Conservation (phyloP, 2,329 filamentous ascomycete genomes). For the Cercospora canescens region DNA sequence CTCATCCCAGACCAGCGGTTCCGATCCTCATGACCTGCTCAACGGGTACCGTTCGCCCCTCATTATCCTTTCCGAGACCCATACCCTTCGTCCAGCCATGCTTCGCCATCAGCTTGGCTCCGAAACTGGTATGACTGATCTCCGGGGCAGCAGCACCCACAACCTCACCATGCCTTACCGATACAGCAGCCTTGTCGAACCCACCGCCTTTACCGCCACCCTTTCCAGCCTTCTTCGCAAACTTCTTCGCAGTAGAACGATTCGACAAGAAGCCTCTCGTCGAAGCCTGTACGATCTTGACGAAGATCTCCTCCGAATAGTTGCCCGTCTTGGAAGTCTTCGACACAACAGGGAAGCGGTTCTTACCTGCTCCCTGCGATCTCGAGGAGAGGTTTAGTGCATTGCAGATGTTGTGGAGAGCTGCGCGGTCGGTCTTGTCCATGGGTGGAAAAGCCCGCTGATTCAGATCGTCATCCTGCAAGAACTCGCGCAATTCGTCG, state of each 20-base stretch:
- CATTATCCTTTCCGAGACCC: constrained; percentile 76
- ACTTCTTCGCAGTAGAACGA: constrained; percentile 21
- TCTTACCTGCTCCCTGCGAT: constrained; percentile 71
- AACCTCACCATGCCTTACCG: constrained; percentile 80
- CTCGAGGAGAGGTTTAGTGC: constrained; percentile 79
- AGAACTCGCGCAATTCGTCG: constrained; percentile 70
- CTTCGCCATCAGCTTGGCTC: constrained; percentile 85
- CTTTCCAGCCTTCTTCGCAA: constrained; percentile 43
- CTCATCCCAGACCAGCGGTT: constrained; percentile 74
- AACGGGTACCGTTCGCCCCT: constrained; percentile 85
- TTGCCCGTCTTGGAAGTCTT: constrained; percentile 68
- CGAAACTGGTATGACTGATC: constrained; percentile 78
- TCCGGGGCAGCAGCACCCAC: constrained; percentile 85
- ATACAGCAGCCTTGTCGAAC: constrained; percentile 42
- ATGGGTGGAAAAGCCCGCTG: constrained; percentile 81
- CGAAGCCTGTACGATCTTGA: constrained; percentile 38
- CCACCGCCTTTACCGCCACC: constrained; percentile 40
- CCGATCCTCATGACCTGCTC: constrained; percentile 82
- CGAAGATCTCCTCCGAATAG: constrained; percentile 58
- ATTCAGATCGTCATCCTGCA: constrained; percentile 61
- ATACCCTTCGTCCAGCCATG: constrained; percentile 95
- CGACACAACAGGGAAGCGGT: constrained; percentile 74
- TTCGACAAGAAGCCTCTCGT: constrained; percentile 54
- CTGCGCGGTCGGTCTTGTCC: constrained; percentile 73
- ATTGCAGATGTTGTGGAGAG: constrained; percentile 76